Evolutionary conservation across 768 basidiomycete species (phyloP).

Genomic region (Sarcodon aspratus): DNA sequence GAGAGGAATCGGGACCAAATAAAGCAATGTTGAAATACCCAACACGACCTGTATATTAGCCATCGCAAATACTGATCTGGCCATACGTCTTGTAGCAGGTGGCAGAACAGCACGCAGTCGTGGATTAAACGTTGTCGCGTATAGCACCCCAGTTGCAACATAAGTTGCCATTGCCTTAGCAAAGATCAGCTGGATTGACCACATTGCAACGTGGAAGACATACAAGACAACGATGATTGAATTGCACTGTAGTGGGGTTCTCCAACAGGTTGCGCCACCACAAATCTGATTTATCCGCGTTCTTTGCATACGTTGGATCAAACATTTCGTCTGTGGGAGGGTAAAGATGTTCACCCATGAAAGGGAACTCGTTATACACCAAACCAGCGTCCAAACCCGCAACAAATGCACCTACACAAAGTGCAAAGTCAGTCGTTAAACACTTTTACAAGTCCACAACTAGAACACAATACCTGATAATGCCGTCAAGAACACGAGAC

Average conservation of each 20-base stretch:
- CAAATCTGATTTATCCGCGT: conserved; percentile 55
- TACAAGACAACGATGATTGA: conserved; percentile 88
- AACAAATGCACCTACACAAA: conserved; percentile 79
- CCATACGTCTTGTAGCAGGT: conserved; percentile 40
- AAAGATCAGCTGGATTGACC: conserved; percentile 1
- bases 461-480: conserved; percentile 59
- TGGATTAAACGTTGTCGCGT: conserved; percentile 40
- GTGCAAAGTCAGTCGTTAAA: background rate
- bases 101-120: conserved; percentile 41
- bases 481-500: conserved; percentile 82
- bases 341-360: conserved; percentile 82
- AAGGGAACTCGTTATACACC: conserved; percentile 96
- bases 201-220: conserved; percentile 19
- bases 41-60: conserved; percentile 75
- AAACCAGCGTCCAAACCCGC: conserved; percentile 95
- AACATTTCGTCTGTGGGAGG: conserved; percentile 82
- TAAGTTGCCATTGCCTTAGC: conserved; percentile 80
- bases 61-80: conserved; percentile 58
- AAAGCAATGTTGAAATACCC: conserved; percentile 74
- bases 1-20: conserved; percentile 85
- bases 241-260: conserved; percentile 96
- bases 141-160: conserved; percentile 52
- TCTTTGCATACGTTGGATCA: conserved; percentile 63
- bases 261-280: conserved; percentile 97
- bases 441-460: background rate